A percentile compares a stretch with the other conserved stretches of the same genome.
These are phyloP conservation scores for Auriscalpium microsporum DNA, from an alignment of 768 basidiomycete genomes.

Conservation along the genomic window DNA sequence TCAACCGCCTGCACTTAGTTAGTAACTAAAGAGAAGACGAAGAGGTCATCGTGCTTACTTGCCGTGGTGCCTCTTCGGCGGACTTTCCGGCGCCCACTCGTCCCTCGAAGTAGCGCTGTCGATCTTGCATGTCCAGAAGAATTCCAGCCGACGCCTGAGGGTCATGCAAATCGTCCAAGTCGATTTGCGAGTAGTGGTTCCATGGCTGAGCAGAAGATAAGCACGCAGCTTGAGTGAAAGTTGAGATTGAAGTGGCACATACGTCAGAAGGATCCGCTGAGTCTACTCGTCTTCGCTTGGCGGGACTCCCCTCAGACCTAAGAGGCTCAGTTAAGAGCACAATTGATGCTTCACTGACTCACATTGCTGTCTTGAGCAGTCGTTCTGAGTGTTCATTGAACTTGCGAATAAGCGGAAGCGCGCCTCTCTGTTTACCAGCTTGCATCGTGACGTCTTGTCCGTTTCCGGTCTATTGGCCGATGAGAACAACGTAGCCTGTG, in stretches of 20 bases:
- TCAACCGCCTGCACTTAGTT: conserved; percentile 33
- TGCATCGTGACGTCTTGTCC: conserved; percentile 93
- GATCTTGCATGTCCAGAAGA: conserved; percentile 79
- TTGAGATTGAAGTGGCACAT: background rate
- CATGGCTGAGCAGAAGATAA: background rate
- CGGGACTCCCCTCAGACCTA: conserved; percentile 41
- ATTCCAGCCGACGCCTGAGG: conserved; percentile 60
- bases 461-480: conserved; percentile 63
- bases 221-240: too few species aligned
- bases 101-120: conserved; percentile 76
- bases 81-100: conserved; percentile 22
- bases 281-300: conserved; percentile 52
- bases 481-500: background rate
- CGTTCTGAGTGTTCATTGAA: conserved; percentile 97
- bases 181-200: conserved; percentile 51
- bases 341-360: conserved; percentile 13
- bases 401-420: conserved; percentile 87
- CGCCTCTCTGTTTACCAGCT: conserved; percentile 79
- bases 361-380: conserved; percentile 75
- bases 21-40: background rate
- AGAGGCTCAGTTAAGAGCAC: background rate
- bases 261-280: conserved; percentile 35
- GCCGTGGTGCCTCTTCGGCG: conserved; percentile 13
- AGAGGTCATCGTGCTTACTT: conserved; percentile 13
- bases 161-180: conserved; percentile 78